These are phyloP conservation scores for Halteria grandinella DNA, from an alignment of 73 alveolate genomes.

Conservation along the genomic window DNA sequence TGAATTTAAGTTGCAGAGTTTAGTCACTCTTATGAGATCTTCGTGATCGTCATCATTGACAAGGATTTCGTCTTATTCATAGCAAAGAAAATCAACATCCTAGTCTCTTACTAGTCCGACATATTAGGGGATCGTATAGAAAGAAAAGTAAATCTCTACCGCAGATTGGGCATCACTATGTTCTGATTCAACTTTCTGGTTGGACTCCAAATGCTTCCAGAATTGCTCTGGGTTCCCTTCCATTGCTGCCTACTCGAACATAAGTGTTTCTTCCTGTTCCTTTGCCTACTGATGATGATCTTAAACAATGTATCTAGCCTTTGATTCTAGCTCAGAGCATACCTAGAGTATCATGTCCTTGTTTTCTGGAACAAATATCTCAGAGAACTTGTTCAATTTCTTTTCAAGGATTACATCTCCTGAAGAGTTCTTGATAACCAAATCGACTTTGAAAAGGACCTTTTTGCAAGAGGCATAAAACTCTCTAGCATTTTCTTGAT, in stretches of 20 bases:
- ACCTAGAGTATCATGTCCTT: neutral
- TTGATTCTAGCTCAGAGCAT: conserved; percentile 14
- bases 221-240: no score
- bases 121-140: conserved; percentile 49
- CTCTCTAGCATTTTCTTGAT: neutral
- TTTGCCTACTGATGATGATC: no score
- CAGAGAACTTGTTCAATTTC: neutral
- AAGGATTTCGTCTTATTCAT: conserved; percentile 32
- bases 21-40: conserved; percentile 29
- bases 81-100: conserved; percentile 28
- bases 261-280: no score
- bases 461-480: conserved; percentile 34
- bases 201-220: no score
- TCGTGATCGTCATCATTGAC: conserved; percentile 58
- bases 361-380: neutral
- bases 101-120: conserved; percentile 34
- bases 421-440: conserved; percentile 22
- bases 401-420: conserved; percentile 22
- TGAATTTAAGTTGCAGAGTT: neutral
- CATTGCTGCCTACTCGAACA: no score
- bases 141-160: conserved; percentile 33
- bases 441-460: conserved; percentile 30
- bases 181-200: no score
- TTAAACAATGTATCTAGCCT: conserved; percentile 25
- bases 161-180: conserved; percentile 31